Evolutionary conservation across 768 basidiomycete species (phyloP).

Genomic region (Lactarius evosmus): DNA sequence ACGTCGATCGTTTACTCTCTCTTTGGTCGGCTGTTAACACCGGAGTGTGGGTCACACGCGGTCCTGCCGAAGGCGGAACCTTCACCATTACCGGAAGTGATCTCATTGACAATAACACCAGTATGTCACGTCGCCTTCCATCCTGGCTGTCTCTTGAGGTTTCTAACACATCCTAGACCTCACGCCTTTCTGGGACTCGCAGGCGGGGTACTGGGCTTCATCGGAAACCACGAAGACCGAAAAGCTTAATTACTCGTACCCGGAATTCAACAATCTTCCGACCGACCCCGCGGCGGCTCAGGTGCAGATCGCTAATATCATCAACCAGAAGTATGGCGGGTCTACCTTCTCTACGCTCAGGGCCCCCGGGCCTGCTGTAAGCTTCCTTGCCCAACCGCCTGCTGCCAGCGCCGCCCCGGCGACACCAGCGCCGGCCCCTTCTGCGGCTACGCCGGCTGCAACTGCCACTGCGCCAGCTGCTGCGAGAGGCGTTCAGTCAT

Average conservation of each 20-base stretch:
- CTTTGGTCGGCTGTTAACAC: conserved; percentile 50
- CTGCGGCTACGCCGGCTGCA: background rate
- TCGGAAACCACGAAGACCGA: conserved; percentile 33
- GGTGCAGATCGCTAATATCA: conserved; percentile 35
- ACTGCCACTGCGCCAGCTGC: background rate
- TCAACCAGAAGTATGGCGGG: conserved; percentile 40
- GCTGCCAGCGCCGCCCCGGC: background rate
- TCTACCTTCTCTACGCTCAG: background rate
- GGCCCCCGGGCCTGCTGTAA: conserved; percentile 4
- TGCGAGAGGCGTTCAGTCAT: background rate
- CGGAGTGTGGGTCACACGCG: conserved; percentile 38
- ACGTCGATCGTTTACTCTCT: conserved; percentile 52
- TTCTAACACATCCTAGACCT: conserved; percentile 35
- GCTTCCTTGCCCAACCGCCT: conserved; percentile 19
- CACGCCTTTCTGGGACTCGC: conserved; percentile 46
- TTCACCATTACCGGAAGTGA: conserved; percentile 19
- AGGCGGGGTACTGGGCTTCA: conserved; percentile 42
- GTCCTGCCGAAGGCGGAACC: conserved; percentile 23
- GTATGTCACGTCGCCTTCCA: conserved; percentile 9
- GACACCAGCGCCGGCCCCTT: too few species aligned
- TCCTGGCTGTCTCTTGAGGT: background rate
- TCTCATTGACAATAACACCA: conserved; percentile 8
- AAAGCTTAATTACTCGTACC: conserved; percentile 47
- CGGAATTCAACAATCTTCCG: conserved; percentile 45
- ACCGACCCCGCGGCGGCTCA: conserved; percentile 32